These are phyloP conservation scores for Hymenoscyphus fraxineus DNA, from an alignment of 2,329 filamentous ascomycete genomes.

Conservation along the genomic window DNA sequence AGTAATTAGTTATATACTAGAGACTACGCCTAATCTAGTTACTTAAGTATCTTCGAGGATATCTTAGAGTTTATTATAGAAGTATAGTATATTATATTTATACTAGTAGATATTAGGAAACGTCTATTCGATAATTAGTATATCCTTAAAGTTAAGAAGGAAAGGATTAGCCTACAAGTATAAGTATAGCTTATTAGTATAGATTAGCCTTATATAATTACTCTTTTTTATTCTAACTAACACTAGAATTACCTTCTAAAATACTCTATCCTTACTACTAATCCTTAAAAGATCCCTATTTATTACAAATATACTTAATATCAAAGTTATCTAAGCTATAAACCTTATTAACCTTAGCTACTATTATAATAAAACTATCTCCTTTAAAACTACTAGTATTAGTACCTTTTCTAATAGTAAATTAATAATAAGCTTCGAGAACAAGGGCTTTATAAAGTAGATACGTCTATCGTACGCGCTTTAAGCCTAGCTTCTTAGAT, in stretches of 20 bases:
- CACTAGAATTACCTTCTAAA: background rate
- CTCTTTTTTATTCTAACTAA: background rate
- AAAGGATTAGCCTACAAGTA: background rate
- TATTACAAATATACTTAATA: background rate
- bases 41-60: too few relatives aligned
- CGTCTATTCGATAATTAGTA: too few relatives aligned
- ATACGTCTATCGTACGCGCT: background rate
- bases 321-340: background rate
- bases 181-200: background rate
- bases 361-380: background rate
- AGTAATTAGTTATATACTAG: too few relatives aligned
- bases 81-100: too few relatives aligned
- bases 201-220: background rate
- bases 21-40: too few relatives aligned
- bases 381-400: background rate
- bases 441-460: background rate
- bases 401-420: background rate
- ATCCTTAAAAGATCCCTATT: background rate
- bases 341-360: background rate
- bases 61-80: too few relatives aligned
- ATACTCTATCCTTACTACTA: background rate
- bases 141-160: background rate
- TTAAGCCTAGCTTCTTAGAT: background rate
- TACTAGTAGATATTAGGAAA: too few relatives aligned
- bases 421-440: too few relatives aligned